Percentiles rank a stretch among this genome's conserved stretches.
These are phyloP conservation scores for Nematocida sp. DNA, from an alignment of 371 early-diverging fungal genomes.

Conservation along the genomic window DNA sequence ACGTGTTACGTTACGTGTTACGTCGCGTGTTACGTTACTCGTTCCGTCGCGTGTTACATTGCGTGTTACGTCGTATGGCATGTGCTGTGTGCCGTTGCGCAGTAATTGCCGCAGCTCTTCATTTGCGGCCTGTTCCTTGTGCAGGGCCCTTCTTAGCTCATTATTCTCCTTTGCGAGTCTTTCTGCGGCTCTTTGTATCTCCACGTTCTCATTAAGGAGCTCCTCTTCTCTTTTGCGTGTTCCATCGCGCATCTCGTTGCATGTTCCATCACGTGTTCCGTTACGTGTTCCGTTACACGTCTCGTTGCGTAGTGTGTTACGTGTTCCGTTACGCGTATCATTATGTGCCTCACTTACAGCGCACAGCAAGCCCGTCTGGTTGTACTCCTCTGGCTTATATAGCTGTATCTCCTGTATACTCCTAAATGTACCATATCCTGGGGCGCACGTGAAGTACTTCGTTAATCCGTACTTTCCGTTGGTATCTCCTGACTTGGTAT, in stretches of 20 bases:
- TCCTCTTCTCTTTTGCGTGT: background rate
- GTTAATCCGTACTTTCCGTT: constrained; percentile 27
- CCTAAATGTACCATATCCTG: constrained; percentile 42
- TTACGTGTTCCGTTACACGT: background rate
- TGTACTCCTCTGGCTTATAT: constrained; percentile 34
- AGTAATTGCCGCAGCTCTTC: background rate
- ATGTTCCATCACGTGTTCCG: background rate
- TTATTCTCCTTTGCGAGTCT: constrained; percentile 33
- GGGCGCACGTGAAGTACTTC: constrained; percentile 31
- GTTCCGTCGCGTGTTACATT: background rate
- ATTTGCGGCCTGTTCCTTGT: constrained; percentile 1
- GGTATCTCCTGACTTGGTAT: constrained; percentile 16
- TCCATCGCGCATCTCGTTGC: constrained; percentile 20
- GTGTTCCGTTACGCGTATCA: constrained; percentile 11
- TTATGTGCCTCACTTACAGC: background rate
- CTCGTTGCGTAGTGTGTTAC: constrained; percentile 1
- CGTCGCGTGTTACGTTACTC: background rate
- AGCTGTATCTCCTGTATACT: constrained; percentile 4
- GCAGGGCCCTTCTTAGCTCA: constrained; percentile 5
- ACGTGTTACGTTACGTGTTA: background rate
- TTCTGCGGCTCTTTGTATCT: constrained; percentile 48
- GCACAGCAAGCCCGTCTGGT: constrained; percentile 29
- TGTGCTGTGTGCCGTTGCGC: background rate
- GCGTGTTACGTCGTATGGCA: background rate
- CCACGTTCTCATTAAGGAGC: constrained; percentile 30